Base-by-base conservation (phyloP, 495 filamentous ascomycete species). In the Aspergillus cristatus region DNA sequence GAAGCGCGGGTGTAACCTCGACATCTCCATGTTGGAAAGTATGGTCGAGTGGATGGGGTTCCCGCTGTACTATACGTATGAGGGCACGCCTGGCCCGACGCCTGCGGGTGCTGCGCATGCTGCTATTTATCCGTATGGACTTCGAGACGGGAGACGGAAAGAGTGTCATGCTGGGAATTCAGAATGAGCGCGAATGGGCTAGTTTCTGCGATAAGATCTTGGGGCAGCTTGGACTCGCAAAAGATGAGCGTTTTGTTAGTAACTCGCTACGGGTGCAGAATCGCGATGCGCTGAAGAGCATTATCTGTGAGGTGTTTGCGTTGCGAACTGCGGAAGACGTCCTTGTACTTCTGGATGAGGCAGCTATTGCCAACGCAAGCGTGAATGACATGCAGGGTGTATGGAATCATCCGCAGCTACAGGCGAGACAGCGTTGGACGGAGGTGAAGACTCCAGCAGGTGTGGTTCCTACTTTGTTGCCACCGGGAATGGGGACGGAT, bases 1-100 rank as follows among this genome's bases (percentile, higher is more conserved):
- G 15, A 22, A 16, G 11, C 14, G n/a, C 2, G 70, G 70, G 0
- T 59, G 57, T 25, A 56, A 60, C 2, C 59, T 74, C 15, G 70
- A 74, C 18, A 68, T 74, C 4, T 71, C 67, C 24, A 74, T 74
- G 70, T 42, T 74, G 13, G 70, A 74, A 45, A 62, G 63, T 33
- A 68, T 74, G 70, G 63, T 63, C 2, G 70, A 74, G 41, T 74
- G 70, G 70, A 74, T 72, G 70, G 51, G 58, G 1, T 74, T 72
- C 32, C 70, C 69, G 0, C 54, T 74, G 61, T 74, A 74, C 43
- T 74, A 74, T 36, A 51, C 65, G 13, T 69, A 55, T 36, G 46
- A 68, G 11, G 54, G 53, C 14, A 56, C 60, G 1, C 51, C 61
- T 0, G 55, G 54, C 0, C 70, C 69, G 0, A 45, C 48, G 2